phyloP scores from a whole-genome alignment of 1,139 yeast species.

The Yamadazyma epiphylla region DNA sequence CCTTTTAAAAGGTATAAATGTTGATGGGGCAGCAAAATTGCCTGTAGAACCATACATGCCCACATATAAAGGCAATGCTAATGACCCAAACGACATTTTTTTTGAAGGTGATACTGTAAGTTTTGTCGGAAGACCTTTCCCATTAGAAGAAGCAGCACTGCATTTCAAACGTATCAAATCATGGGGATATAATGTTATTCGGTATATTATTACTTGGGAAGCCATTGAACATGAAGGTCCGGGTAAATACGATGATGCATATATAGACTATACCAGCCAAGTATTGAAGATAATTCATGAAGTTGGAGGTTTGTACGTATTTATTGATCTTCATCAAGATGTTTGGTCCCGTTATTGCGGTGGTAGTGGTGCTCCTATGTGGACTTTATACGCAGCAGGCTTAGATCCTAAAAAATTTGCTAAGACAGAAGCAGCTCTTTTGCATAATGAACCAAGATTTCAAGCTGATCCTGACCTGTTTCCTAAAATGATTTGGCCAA shows the following conservation, averaged over 20 bases:
- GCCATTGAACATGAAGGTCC: slow-evolving; percentile 91
- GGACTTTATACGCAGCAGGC: slow-evolving; percentile 97
- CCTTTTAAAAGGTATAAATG: slow-evolving; percentile 74
- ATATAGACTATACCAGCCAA: slow-evolving; percentile 64
- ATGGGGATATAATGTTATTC: slow-evolving; percentile 77
- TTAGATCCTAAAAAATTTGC: slow-evolving; percentile 69
- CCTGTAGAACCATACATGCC: slow-evolving; percentile 60
- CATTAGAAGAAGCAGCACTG: slow-evolving; percentile 62
- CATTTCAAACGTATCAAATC: slow-evolving; percentile 70
- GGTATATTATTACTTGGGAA: slow-evolving; percentile 88
- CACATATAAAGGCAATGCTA: slow-evolving; percentile 45
- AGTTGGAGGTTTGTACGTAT: slow-evolving; percentile 75
- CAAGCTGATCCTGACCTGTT: slow-evolving; percentile 26
- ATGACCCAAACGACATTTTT: slow-evolving; percentile 45
- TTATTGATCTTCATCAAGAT: slow-evolving; percentile 90
- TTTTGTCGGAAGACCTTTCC: slow-evolving; percentile 80
- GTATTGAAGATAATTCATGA: slow-evolving; percentile 55
- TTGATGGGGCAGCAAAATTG: slow-evolving; percentile 72
- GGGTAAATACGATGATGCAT: slow-evolving; percentile 74
- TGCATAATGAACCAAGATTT: slow-evolving; percentile 54
- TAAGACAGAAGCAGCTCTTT: slow-evolving; percentile 66
- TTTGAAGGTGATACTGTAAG: slow-evolving; percentile 70
- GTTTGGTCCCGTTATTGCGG: slow-evolving; percentile 90
- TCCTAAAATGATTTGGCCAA: slow-evolving; percentile 92
- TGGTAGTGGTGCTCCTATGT: slow-evolving; percentile 94